Base-by-base conservation (phyloP, 2,329 filamentous ascomycete genomes). In the Colletotrichum endophyticum region DNA sequence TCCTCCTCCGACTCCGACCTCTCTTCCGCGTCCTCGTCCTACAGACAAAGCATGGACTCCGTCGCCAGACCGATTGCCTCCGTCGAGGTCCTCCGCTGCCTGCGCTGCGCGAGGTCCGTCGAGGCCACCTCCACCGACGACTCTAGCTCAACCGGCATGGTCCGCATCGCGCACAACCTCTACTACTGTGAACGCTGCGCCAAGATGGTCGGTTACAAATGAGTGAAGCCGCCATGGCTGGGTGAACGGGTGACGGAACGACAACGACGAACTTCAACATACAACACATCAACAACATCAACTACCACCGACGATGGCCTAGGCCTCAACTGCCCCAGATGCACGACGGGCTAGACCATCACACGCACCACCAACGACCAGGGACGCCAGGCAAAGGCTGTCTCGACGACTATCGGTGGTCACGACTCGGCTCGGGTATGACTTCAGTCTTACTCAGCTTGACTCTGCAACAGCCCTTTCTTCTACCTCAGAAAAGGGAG, bases 141-240 rank as follows among this genome's bases (percentile, higher is more conserved):
- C 83, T 86, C 89, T 66, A 86, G 85, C 78, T 86, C 89, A 59
- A 90, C 86, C 74, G 92, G 91, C 77, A 94, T 94, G 92, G 89
- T 94, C 16, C 88, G 90, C 80, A 91, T 93, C 77, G 91, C 91
- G 3, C 90, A 91, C 83, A 92, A 92, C 83, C 89, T 93, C 77
- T 93, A 93, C 86, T 93, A 94, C 84, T 93, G 92, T 84, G 87
- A 89, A 75, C 88, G 91, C 44, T 94, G 92, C 82, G 92, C 92
- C 76, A 90, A 89, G 81, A 90, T 92, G 82, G 90, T 92, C 36
- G 92, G 92, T 79, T 93, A 92, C 84, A 91, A 89, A 82, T 93
- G 89, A 90, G 59, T 49, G 39, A 28, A 64, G 56, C 19, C 30
- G 13, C 3, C 27, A 6, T 32, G 5, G 9, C 15, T 32, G 49